Evolutionary conservation across 768 basidiomycete species (phyloP).

Genomic region (Rhodosporidiobolus odoratus): DNA sequence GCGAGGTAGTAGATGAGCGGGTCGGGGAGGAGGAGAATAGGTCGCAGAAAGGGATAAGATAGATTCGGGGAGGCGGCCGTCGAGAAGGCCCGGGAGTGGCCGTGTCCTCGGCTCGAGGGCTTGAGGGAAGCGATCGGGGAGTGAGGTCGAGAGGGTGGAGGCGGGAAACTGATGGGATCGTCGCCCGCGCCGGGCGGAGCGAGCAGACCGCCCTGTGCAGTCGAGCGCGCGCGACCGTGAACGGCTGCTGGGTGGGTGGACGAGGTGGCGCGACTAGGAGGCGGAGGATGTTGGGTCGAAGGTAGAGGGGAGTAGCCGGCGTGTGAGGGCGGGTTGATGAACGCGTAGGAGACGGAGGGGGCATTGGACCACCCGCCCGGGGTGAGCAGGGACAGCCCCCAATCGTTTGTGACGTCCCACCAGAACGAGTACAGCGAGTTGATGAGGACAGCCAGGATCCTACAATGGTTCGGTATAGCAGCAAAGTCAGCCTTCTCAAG

Average conservation of each 20-base stretch:
- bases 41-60: constrained; percentile 59
- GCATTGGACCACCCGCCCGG: constrained; percentile 43
- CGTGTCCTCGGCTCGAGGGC: not conserved
- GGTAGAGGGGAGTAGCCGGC: not conserved
- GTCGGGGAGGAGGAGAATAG: constrained; percentile 70
- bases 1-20: constrained; percentile 72
- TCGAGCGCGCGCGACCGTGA: constrained; percentile 5
- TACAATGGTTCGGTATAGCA: constrained; percentile 46
- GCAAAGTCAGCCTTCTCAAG: not conserved
- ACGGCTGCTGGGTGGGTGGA: not conserved
- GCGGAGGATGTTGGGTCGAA: not conserved
- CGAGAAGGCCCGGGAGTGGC: constrained; percentile 29
- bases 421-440: constrained; percentile 96
- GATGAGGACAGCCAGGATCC: constrained; percentile 74
- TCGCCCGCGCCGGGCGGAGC: not conserved
- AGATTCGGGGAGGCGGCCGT: constrained; percentile 36
- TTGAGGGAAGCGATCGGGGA: not conserved
- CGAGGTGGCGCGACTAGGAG: not conserved
- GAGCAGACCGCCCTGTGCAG: not conserved
- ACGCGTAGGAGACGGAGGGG: constrained; percentile 21
- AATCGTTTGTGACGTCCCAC: constrained; percentile 99
- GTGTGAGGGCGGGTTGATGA: constrained; percentile 7
- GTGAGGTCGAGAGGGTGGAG: constrained; percentile 24
- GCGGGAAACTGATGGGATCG: constrained; percentile 14
- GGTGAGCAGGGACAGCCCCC: constrained; percentile 78